These are phyloP conservation scores for Phytopythium helicoides DNA, from an alignment of 352 stramenopile species.

Conservation along the genomic window DNA sequence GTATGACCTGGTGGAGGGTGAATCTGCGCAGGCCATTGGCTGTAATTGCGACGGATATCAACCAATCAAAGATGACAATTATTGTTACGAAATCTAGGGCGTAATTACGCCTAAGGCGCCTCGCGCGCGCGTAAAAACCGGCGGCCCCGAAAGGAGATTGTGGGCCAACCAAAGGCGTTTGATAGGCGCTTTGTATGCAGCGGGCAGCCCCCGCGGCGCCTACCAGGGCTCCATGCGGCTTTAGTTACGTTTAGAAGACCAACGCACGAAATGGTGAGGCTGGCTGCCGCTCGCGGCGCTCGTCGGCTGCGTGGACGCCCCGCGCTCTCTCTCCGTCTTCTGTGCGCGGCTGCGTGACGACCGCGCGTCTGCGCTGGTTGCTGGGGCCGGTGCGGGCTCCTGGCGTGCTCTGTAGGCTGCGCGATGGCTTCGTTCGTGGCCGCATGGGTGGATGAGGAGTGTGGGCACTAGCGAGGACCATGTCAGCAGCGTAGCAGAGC, in stretches of 20 bases:
- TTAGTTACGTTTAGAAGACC: conserved; percentile 91
- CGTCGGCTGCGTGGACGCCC: not conserved
- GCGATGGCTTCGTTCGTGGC: too few species aligned
- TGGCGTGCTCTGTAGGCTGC: too few species aligned
- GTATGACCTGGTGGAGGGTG: too few species aligned
- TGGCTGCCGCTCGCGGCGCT: conserved; percentile 8
- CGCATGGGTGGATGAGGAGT: too few species aligned
- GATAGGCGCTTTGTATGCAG: conserved; percentile 33
- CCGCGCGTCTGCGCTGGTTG: too few species aligned
- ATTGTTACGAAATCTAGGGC: conserved; percentile 2
- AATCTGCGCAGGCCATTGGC: too few species aligned
- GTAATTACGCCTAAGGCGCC: conserved; percentile 14
- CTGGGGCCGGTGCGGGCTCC: too few species aligned
- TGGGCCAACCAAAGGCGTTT: conserved; percentile 37
- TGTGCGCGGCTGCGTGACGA: too few species aligned
- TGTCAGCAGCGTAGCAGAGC: too few species aligned
- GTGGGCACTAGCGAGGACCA: too few species aligned
- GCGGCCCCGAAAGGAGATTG: conserved; percentile 14
- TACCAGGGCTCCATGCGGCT: conserved; percentile 28
- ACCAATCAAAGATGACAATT: not conserved
- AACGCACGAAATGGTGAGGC: conserved; percentile 81
- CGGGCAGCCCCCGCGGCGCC: conserved; percentile 5
- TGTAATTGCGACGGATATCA: too few species aligned
- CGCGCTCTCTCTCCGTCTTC: not conserved
- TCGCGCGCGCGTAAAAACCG: conserved; percentile 4